Evolutionary conservation across 164 flowering plant genomes (phyloP).

Genomic region (Berberis thunbergii): DNA sequence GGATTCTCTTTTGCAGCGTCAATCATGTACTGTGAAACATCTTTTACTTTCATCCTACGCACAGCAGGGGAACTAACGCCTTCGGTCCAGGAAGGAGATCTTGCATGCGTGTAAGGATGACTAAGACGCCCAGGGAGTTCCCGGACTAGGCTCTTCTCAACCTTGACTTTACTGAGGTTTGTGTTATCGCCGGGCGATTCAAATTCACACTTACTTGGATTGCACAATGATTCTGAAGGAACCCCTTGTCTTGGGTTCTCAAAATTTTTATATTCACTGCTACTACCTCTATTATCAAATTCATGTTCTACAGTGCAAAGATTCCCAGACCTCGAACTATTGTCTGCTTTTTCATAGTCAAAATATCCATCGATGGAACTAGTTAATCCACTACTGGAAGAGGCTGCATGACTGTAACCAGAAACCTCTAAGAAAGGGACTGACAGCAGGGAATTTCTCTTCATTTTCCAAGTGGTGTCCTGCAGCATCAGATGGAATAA

Average conservation of each 20-base stretch:
- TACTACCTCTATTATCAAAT: conserved; percentile 17
- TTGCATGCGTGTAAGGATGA: conserved; percentile 46
- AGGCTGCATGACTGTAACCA: conserved; percentile 32
- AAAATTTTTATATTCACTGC: conserved; percentile 12
- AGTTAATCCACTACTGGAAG: conserved; percentile 47
- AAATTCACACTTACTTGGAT: conserved; percentile 20
- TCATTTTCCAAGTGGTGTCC: conserved; percentile 47
- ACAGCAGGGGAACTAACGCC: conserved; percentile 88
- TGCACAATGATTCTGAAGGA: conserved; percentile 12
- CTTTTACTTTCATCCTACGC: conserved; percentile 82
- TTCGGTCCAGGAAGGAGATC: conserved; percentile 98
- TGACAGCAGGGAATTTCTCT: conserved; percentile 33
- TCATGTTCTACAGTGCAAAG: conserved; percentile 19
- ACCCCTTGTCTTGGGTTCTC: conserved; percentile 12
- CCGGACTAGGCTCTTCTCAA: conserved; percentile 20
- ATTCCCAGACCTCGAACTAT: conserved; percentile 23
- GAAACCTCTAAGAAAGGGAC: conserved; percentile 44
- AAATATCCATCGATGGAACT: conserved; percentile 42
- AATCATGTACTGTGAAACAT: conserved; percentile 94
- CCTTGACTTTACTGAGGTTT: conserved; percentile 10
- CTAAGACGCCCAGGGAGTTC: conserved; percentile 30
- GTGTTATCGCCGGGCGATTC: conserved; percentile 19
- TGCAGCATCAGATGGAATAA: conserved; percentile 84
- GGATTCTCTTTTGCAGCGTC: conserved; percentile 98
- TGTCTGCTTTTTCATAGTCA: conserved; percentile 32